Base-by-base conservation (phyloP, 306 rosid species). In the Malus orientalis region DNA sequence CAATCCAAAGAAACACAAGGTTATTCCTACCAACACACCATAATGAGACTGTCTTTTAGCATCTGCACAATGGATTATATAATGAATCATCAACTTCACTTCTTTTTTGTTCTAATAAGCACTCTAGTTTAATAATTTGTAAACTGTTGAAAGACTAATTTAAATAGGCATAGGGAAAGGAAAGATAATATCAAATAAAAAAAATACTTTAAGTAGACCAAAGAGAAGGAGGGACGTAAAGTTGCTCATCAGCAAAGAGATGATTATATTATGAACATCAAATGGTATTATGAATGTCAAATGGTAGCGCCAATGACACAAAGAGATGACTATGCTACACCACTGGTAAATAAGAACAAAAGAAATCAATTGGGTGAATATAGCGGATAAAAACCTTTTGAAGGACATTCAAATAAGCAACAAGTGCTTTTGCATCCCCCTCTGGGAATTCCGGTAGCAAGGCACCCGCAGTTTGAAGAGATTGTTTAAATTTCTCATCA, bases 361-460 rank as follows among this genome's bases (percentile, higher is more conserved):
- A 16, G 42, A 63, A 63, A 30, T 14, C 40, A 63, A 63, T 30
- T 63, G 42, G 66, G 67, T 13, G 38, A 55, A 29, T 36, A 40
- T 9, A 53, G 22, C 49, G 4, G 16, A n/a, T 20, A 5, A 71
- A 44, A 76, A 95, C 98, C 98, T 95, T 92, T 74, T 83, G 92
- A 77, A 95, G 95, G 67, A 95, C 96, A 83, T 89, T 89, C 81
- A 95, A 76, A 83, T 95, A 95, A 64, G 98, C 93, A 83, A 90
- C 96, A 71, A 95, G 97, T 20, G 98, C 97, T 78, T 88, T 92
- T 78, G 98, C 98, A 82, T 95, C 98, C 65, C 97, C 98, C 87
- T 95, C 97, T 38, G 85, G 96, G 74, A 92, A 88, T 82, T 95
- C 98, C 40, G 96, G 96, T 84, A 89, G 79, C 88, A 88, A 67